These are phyloP conservation scores for Eimeria maxima DNA, from an alignment of 169 alveolate species.

Conservation along the genomic window DNA sequence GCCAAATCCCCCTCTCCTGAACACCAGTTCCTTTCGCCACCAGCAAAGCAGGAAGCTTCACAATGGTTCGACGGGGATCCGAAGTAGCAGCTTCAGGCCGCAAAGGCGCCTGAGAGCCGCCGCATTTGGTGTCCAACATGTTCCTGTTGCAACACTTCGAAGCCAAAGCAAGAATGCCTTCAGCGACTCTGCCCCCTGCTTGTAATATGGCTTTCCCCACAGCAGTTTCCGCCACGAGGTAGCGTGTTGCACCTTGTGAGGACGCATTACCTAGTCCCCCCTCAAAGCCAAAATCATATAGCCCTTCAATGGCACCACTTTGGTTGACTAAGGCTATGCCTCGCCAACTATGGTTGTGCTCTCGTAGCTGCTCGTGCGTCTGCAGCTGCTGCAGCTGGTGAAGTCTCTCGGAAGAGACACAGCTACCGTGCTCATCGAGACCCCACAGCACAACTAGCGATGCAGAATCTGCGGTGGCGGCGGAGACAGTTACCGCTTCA, in stretches of 20 bases:
- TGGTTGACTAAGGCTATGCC: conserved; percentile 26
- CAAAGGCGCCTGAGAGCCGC: not conserved
- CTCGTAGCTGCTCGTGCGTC: not conserved
- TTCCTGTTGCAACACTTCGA: not conserved
- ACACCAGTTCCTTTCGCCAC: not conserved
- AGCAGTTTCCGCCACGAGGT: conserved; percentile 8
- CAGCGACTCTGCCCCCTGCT: not conserved
- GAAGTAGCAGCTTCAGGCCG: not conserved
- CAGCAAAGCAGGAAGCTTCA: conserved; percentile 15
- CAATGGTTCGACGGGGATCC: not conserved
- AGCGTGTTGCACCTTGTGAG: not conserved
- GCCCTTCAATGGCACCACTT: not conserved
- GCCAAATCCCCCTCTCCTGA: not conserved
- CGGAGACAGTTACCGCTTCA: not conserved
- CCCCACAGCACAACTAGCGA: conserved; percentile 39
- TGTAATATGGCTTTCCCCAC: conserved; percentile 36
- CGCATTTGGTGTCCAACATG: not conserved
- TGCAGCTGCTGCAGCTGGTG: conserved; percentile 33
- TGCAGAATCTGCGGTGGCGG: not conserved
- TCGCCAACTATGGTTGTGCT: not conserved
- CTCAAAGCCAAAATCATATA: not conserved
- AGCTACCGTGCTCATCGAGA: not conserved
- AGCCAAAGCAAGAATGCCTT: conserved; percentile 37
- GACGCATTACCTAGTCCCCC: no score
- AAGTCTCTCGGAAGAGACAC: not conserved